These are phyloP conservation scores for Sugiyamaella paludigena DNA, from an alignment of 1,139 yeast species.

Conservation along the genomic window DNA sequence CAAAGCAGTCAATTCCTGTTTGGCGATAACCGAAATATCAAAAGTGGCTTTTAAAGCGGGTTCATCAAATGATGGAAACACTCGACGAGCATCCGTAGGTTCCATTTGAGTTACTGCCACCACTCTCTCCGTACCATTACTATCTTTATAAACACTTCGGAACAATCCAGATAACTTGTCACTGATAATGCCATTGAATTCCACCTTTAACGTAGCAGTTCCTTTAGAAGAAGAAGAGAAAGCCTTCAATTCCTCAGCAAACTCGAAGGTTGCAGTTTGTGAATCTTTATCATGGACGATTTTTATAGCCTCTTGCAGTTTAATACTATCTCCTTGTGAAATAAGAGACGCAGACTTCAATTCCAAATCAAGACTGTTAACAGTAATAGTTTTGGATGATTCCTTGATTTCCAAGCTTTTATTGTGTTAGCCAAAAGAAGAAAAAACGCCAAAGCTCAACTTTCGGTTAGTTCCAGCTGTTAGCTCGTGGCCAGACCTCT, in stretches of 20 bases:
- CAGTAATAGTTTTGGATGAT: conserved; percentile 48
- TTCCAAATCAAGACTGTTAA: conserved; percentile 66
- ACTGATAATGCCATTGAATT: no score
- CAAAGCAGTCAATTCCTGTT: conserved; percentile 58
- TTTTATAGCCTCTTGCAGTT: conserved; percentile 5
- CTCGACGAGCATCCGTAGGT: conserved; percentile 80
- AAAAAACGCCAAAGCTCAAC: no score
- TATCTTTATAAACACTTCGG: conserved; percentile 68
- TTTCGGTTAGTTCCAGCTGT: no score
- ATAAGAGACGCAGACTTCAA: conserved; percentile 47
- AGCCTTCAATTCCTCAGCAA: conserved; percentile 46
- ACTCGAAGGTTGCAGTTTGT: conserved; percentile 64
- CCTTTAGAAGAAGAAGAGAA: no score
- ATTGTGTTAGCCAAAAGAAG: no score
- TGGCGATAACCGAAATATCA: conserved; percentile 57
- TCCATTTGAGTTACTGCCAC: conserved; percentile 83
- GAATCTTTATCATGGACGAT: conserved; percentile 48
- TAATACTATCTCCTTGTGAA: background rate
- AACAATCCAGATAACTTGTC: conserved; percentile 80
- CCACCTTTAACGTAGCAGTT: no score
- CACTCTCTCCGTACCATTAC: conserved; percentile 54
- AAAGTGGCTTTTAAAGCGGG: conserved; percentile 75
- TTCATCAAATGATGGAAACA: conserved; percentile 81
- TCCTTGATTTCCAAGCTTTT: conserved; percentile 53
- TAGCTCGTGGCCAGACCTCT: no score